phyloP scores from a whole-genome alignment of 2,329 filamentous ascomycete species.

The Aspergillus oerlinghausenensis region DNA sequence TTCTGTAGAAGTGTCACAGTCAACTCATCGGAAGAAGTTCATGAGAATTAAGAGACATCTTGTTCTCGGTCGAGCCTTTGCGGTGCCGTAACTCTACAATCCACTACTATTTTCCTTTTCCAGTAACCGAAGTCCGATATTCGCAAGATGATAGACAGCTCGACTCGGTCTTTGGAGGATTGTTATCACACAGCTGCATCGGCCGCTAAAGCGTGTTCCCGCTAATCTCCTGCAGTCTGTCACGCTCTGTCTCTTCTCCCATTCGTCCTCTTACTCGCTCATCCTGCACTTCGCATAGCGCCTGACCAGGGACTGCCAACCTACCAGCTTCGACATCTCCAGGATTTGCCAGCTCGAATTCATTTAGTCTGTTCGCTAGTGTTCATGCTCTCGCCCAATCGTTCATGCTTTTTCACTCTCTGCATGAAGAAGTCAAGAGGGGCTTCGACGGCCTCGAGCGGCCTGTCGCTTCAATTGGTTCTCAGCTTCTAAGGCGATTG shows the following conservation, averaged over 20 bases:
- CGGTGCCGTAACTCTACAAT: neutral
- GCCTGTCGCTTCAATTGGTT: constrained; percentile 10
- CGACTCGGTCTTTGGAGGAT: neutral
- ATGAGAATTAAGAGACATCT: no score
- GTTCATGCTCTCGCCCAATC: neutral
- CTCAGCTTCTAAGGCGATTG: constrained; percentile 2
- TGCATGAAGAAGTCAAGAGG: constrained; percentile 16
- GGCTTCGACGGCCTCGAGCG: neutral
- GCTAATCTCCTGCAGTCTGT: constrained; percentile 16
- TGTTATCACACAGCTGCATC: constrained; percentile 6
- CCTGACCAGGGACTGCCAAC: constrained; percentile 7
- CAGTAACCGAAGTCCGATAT: neutral
- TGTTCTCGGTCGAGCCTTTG: neutral
- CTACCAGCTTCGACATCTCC: neutral
- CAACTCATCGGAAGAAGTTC: neutral
- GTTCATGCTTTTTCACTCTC: neutral
- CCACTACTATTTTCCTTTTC: neutral
- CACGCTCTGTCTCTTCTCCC: constrained; percentile 2
- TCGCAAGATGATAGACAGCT: neutral
- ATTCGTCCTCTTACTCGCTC: constrained; percentile 5
- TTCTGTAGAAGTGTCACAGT: neutral
- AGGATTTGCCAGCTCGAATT: neutral
- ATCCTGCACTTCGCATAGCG: constrained; percentile 6
- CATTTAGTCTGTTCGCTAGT: neutral
- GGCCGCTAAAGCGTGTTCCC: constrained; percentile 17